Base-by-base conservation (phyloP, 2,329 filamentous ascomycete species). In the Venturia aucupariae region DNA sequence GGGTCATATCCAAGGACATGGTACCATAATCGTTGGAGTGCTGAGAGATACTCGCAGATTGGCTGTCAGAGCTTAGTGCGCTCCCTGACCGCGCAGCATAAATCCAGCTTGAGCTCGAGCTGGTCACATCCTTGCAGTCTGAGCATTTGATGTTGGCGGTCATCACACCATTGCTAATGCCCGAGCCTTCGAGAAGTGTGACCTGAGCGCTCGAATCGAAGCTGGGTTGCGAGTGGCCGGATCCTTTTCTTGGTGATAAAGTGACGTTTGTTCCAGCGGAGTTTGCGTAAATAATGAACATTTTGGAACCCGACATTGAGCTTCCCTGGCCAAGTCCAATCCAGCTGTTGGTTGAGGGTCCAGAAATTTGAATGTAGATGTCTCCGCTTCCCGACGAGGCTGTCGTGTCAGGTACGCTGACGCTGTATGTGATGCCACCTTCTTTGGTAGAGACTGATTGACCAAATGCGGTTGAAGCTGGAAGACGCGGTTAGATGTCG, bases 231-330 rank as follows among this genome's bases (percentile, higher is more conserved):
- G 63, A 66, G 39, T 83, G 70, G 7, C 81, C 81, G 15, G 69
- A 74, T 10, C 78, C 78, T 7, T 75, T 68, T 48, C 84, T 75
- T 11, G 83, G 80, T 3, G 83, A 85, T 10, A 86, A 68, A 0
- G 84, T 86, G 17, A 86, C 81, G 67, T 84, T 85, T 54, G 73
- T 77, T 32, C 81, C 79, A 44, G 73, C 73, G 46, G 78, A 73
- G 32, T 79, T 77, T n/a, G 81, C 78, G 68, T 86, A 86, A 6
- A 85, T 75, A 54, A 86, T 74, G 69, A 86, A 85, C 59, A 86
- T 85, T 70, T 84, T 84, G 6, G 84, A 72, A 27, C 79, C 80
- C 19, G 71, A 68, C 84, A 86, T 86, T 24, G 71, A 67, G 1
- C 68, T 74, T 32, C 84, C 84, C 70, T 85, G 82, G 8, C 83